Evolutionary conservation across 2,329 filamentous ascomycete genomes (phyloP), one percentile per base, ranked within the genome.

Genomic region (Proliferodiscus dingleyae): DNA sequence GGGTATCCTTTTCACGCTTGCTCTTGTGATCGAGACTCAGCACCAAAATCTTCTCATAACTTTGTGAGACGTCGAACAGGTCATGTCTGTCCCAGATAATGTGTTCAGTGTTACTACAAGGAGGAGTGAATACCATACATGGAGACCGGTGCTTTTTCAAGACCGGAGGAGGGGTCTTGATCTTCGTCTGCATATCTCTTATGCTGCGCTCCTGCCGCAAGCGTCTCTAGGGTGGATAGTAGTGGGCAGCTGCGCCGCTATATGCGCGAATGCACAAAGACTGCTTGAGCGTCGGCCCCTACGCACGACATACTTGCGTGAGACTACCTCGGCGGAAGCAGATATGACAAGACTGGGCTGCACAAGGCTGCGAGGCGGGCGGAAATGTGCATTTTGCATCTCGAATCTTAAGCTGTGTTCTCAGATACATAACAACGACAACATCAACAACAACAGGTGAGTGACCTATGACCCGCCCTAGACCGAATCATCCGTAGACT

Each of bases 61-160:
- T 44, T 37, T 18, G 57, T 60, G 51, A 50, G 46, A 59, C 34
- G 18, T 37, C 34, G 19, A 22, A 37, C 21, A 56, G 28, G 48
- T 60, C 53, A 51, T 58, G 52, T 57, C 53, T 59, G 51, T 58
- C 52, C 56, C 52, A 55, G 52, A 56, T 38, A 41, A 55, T 55
- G 50, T 48, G 55, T 43, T 40, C 47, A 16, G 48, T 51, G 49
- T 56, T 55, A 53, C 56, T 54, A 47, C 47, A 40, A 51, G 56
- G 23, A 33, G 23, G 33, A 30, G 23, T 9, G 15, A 24, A 37
- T n/a, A n/a, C n/a, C n/a, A n/a, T n/a, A 19, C 26, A 26, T 8
- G 32, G 43, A 46, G 37, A 37, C 32, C 13, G 11, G 30, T n/a
- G 24, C 24, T 26, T 26, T 11, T 26, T 30, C 10, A 42, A 36